Conservation (phyloP, 441 rosid genomes). For the Arabidopsis hybrid region DNA sequence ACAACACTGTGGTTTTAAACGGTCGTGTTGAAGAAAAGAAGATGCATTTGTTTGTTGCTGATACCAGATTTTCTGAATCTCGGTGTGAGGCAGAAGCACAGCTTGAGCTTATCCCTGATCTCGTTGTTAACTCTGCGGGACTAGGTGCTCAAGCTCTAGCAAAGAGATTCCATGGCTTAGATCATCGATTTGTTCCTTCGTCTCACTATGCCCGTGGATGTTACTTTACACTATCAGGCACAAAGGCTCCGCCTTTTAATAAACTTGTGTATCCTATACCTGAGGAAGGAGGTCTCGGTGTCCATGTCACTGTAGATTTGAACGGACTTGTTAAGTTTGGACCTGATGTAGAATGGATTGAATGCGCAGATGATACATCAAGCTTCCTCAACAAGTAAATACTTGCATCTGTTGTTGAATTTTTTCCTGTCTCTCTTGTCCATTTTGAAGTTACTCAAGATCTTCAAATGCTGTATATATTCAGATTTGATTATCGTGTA, state of each 20-base stretch:
- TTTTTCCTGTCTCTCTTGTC: slow-evolving; percentile 12
- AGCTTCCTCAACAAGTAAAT: slow-evolving; percentile 79
- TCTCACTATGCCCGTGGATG: slow-evolving; percentile 83
- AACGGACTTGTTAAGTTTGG: slow-evolving; percentile 91
- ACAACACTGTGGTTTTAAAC: slow-evolving; percentile 72
- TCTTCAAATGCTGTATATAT: slow-evolving; percentile 25
- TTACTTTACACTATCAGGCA: slow-evolving; percentile 69
- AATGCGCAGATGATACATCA: slow-evolving; percentile 58
- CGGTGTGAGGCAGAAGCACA: slow-evolving; percentile 47
- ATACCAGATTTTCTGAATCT: slow-evolving; percentile 41
- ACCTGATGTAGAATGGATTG: slow-evolving; percentile 93
- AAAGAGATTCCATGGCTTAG: slow-evolving; percentile 63
- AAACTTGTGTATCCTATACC: slow-evolving; percentile 87
- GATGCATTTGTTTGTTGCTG: slow-evolving; percentile 61
- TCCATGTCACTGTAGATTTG: slow-evolving; percentile 89
- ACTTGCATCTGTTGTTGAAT: slow-evolving; percentile 9
- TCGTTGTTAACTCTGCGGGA: slow-evolving; percentile 87
- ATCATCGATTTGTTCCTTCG: slow-evolving; percentile 53
- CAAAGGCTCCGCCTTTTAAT: slow-evolving; percentile 61
- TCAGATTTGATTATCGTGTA: slow-evolving; percentile 79
- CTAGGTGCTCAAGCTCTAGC: slow-evolving; percentile 75
- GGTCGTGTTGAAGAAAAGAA: slow-evolving; percentile 64
- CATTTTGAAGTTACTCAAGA: slow-evolving; percentile 21
- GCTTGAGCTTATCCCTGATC: slow-evolving; percentile 64
- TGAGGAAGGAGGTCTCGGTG: slow-evolving; percentile 92